phyloP scores from a whole-genome alignment of 352 stramenopile species.

The Pythium vanterpoolii region DNA sequence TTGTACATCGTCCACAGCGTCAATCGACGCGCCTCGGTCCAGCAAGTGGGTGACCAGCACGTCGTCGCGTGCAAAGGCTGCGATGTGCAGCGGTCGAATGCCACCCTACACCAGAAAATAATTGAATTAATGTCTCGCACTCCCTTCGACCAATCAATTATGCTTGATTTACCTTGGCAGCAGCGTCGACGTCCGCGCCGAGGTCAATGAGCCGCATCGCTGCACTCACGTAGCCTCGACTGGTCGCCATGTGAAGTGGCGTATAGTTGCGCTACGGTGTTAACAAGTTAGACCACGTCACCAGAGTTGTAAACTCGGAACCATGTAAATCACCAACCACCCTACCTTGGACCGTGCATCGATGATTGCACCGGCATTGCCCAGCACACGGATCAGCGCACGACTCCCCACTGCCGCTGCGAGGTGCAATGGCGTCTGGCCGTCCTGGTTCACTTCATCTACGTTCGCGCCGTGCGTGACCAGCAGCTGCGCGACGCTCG shows the following conservation, averaged over 20 bases:
- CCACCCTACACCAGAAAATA: neutral
- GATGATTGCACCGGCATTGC: slow-evolving; percentile 14
- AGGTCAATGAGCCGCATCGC: slow-evolving; percentile 21
- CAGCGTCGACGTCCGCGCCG: slow-evolving; percentile 17
- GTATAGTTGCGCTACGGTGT: slow-evolving; percentile 17
- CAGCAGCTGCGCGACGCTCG: slow-evolving; percentile 12
- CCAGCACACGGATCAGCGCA: slow-evolving; percentile 16
- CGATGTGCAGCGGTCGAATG: slow-evolving; percentile 16
- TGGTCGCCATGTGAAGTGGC: slow-evolving; percentile 22
- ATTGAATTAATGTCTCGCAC: neutral
- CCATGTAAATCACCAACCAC: no score
- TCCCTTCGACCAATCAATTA: neutral
- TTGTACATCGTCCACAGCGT: slow-evolving; percentile 22
- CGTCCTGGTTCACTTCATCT: slow-evolving; percentile 23
- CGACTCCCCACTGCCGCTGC: slow-evolving; percentile 14
- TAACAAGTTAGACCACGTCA: neutral
- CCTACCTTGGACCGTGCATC: slow-evolving; percentile 19
- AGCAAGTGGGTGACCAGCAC: slow-evolving; percentile 22
- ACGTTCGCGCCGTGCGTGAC: slow-evolving; percentile 17
- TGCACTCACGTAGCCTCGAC: slow-evolving; percentile 20
- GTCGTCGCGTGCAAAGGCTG: slow-evolving; percentile 18
- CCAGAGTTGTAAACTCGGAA: neutral
- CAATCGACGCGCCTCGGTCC: slow-evolving; percentile 19
- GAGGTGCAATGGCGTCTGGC: slow-evolving; percentile 18
- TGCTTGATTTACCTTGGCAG: slow-evolving; percentile 10